Evolutionary conservation across 108 stramenopile genomes (phyloP).

Genomic region (Nitzschia sp.): DNA sequence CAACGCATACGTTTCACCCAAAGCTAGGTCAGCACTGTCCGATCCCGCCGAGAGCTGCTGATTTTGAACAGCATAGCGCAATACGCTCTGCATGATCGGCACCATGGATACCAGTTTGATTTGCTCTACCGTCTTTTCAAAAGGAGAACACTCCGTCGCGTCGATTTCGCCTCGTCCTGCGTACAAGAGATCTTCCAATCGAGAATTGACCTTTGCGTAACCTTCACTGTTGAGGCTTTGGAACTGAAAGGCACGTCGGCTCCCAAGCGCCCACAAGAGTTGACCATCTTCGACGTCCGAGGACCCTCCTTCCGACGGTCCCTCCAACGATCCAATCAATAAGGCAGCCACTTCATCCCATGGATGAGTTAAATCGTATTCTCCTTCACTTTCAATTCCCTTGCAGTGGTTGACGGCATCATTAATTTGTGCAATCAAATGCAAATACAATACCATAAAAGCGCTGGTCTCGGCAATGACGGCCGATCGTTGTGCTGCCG

Average conservation of each 20-base stretch:
- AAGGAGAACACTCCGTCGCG: conserved; percentile 52
- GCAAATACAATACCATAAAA: conserved; percentile 70
- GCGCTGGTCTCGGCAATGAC: conserved; percentile 55
- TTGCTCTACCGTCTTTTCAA: conserved; percentile 54
- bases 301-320: conserved; percentile 59
- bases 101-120: conserved; percentile 57
- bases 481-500: conserved; percentile 50
- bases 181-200: conserved; percentile 64
- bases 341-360: conserved; percentile 84
- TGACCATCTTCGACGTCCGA: conserved; percentile 69
- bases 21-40: conserved; percentile 42
- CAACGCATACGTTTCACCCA: conserved; percentile 65
- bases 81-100: conserved; percentile 70
- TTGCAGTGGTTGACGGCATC: conserved; percentile 55
- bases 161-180: conserved; percentile 71
- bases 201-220: conserved; percentile 58
- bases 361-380: conserved; percentile 39
- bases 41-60: conserved; percentile 39
- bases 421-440: conserved; percentile 58
- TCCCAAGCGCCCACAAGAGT: conserved; percentile 69
- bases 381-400: conserved; percentile 34
- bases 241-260: conserved; percentile 76
- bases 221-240: conserved; percentile 50
- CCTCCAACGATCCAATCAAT: conserved; percentile 83
- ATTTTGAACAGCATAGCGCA: conserved; percentile 69